Conservation (phyloP, 106 monocot genomes). For the Platanthera guangdongensis region DNA sequence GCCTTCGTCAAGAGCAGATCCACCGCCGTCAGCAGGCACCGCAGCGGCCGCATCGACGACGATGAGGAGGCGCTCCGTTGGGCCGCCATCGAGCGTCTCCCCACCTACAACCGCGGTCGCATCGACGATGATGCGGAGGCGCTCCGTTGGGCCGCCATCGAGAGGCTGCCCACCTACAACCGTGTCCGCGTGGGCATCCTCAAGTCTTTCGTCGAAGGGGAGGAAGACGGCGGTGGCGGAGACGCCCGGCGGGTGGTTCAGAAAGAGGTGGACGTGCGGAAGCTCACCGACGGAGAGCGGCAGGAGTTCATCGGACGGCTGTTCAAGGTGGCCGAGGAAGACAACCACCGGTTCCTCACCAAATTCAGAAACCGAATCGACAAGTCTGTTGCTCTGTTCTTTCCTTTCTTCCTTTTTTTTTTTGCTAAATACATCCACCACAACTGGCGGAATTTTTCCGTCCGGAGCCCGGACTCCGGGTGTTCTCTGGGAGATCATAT, state of each 20-base stretch:
- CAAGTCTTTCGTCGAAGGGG: conserved; percentile 10
- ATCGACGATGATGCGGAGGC: conserved; percentile 57
- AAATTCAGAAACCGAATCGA: conserved; percentile 47
- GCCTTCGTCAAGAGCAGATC: conserved; percentile 18
- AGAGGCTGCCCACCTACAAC: conserved; percentile 53
- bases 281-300: conserved; percentile 34
- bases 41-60: conserved; percentile 14
- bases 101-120: conserved; percentile 35
- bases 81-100: conserved; percentile 63
- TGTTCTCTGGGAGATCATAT: too few species aligned
- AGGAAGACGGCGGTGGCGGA: conserved; percentile 6
- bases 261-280: conserved; percentile 54
- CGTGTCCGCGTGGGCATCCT: conserved; percentile 46
- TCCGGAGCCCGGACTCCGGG: too few species aligned
- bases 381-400: conserved; percentile 17
- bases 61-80: conserved; percentile 72
- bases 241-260: conserved; percentile 9
- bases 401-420: too few species aligned
- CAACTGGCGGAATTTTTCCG: too few species aligned
- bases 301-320: conserved; percentile 56
- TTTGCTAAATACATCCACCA: too few species aligned
- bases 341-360: conserved; percentile 51
- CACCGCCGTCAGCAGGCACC: background rate
- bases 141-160: conserved; percentile 63
- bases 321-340: conserved; percentile 60